Evolutionary conservation across 2,329 filamentous ascomycete genomes (phyloP).

Genomic region (Cercospora sesami): DNA sequence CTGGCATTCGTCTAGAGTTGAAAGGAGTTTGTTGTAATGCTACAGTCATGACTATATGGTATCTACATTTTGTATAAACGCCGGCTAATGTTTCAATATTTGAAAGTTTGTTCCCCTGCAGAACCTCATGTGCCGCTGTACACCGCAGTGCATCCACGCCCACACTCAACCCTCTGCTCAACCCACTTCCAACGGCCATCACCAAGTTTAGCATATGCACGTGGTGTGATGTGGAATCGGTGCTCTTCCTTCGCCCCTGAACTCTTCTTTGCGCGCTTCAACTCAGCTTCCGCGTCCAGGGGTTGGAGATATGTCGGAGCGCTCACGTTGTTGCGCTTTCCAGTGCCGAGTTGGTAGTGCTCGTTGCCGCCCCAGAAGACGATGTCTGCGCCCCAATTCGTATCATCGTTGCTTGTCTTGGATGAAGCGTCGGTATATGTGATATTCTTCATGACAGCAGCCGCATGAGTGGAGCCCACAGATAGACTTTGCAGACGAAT

Average conservation of each 20-base stretch:
- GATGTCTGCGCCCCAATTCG: slow-evolving; percentile 85
- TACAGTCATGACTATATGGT: not conserved
- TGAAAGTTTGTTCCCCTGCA: not conserved
- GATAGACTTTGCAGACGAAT: slow-evolving; percentile 74
- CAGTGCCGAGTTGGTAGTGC: slow-evolving; percentile 87
- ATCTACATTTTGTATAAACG: not conserved
- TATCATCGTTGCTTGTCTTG: slow-evolving; percentile 61
- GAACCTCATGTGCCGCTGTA: slow-evolving; percentile 50
- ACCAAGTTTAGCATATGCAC: slow-evolving; percentile 66
- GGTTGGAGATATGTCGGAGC: slow-evolving; percentile 77
- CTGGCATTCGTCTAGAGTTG: not conserved
- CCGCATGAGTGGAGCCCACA: slow-evolving; percentile 76
- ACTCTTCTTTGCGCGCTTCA: slow-evolving; percentile 60
- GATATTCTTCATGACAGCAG: slow-evolving; percentile 80
- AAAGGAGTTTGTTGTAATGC: not conserved
- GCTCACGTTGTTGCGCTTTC: slow-evolving; percentile 77
- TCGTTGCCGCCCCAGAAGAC: slow-evolving; percentile 96
- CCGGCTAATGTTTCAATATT: not conserved
- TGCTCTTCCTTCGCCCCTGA: slow-evolving; percentile 64
- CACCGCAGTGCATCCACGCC: slow-evolving; percentile 75
- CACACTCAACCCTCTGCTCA: slow-evolving; percentile 87
- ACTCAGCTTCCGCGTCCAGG: slow-evolving; percentile 65
- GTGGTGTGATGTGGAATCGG: slow-evolving; percentile 78
- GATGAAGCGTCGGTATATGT: slow-evolving; percentile 54
- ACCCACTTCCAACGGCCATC: slow-evolving; percentile 68